A percentile compares a stretch with the other conserved stretches of the same genome.
Evolutionary conservation across 169 alveolate species (phyloP).

Genomic region (Amoebophrya sp.): DNA sequence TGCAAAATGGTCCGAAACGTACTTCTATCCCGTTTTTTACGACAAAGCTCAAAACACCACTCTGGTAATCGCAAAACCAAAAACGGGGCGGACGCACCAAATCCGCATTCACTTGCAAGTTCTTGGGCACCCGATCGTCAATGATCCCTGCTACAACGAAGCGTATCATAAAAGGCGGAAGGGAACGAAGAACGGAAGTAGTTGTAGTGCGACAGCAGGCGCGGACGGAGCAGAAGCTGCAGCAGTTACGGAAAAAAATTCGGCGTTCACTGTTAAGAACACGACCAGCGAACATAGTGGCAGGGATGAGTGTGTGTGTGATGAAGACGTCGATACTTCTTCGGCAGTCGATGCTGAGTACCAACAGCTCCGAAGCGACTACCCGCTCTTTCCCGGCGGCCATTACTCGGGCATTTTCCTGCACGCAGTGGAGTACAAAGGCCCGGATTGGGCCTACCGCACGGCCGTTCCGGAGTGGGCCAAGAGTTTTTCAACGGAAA

Average conservation of each 20-base stretch:
- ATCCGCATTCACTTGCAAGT: neutral
- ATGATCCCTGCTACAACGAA: neutral
- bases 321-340: neutral
- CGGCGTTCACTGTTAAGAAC: neutral
- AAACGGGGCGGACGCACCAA: neutral
- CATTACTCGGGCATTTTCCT: slow-evolving; percentile 15
- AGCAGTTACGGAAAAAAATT: neutral
- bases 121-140: neutral
- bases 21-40: neutral
- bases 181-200: neutral
- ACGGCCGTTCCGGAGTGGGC: neutral
- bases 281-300: neutral
- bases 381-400: neutral
- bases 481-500: no score
- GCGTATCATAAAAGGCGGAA: neutral
- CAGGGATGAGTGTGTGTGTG: neutral
- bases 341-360: neutral
- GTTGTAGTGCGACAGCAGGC: no score
- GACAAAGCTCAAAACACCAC: neutral
- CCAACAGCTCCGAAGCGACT: neutral
- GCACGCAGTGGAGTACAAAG: neutral
- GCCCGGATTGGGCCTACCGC: neutral
- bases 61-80: neutral
- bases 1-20: neutral
- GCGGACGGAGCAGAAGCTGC: neutral